A percentile compares a stretch with the other conserved stretches of the same genome.
Conservation (phyloP, 2,329 filamentous ascomycete genomes). For the Diaporthe sp. region DNA sequence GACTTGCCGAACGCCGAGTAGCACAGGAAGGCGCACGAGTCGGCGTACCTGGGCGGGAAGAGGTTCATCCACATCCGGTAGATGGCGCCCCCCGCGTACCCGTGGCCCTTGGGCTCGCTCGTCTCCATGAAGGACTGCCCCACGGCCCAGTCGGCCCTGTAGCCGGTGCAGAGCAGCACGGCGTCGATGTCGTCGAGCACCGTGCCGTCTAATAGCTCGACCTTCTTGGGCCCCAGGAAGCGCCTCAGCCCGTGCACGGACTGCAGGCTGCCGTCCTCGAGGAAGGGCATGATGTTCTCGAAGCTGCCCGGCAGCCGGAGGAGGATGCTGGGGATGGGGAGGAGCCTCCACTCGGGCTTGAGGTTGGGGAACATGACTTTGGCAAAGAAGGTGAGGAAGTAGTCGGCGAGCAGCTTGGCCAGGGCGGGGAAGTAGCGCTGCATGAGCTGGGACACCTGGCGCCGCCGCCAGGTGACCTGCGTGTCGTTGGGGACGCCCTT, state of each 20-base stretch:
- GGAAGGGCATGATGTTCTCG: conserved; percentile 51
- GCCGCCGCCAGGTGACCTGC: conserved; percentile 48
- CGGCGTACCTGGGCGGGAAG: conserved; percentile 42
- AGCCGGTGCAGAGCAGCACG: conserved; percentile 40
- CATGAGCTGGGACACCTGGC: conserved; percentile 36
- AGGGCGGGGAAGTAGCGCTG: conserved; percentile 43
- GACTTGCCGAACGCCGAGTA: conserved; percentile 51
- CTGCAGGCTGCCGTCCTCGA: conserved; percentile 42
- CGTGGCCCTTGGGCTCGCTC: conserved; percentile 34
- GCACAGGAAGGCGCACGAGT: conserved; percentile 60
- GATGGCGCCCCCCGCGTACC: conserved; percentile 30
- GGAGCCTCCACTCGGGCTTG: conserved; percentile 49
- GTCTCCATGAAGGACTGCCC: conserved; percentile 34
- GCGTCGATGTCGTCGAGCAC: conserved; percentile 38
- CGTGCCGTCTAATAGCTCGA: conserved; percentile 39
- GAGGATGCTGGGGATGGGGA: conserved; percentile 38
- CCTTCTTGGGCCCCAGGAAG: conserved; percentile 37
- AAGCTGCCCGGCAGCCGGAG: conserved; percentile 44
- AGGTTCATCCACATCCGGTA: conserved; percentile 42
- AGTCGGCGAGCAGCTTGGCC: conserved; percentile 37
- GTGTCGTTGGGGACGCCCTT: conserved; percentile 38
- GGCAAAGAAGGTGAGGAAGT: conserved; percentile 15
- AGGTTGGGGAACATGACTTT: conserved; percentile 44
- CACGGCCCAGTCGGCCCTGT: conserved; percentile 39
- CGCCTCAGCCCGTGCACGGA: conserved; percentile 38